A percentile compares a stretch with the other conserved stretches of the same genome.
phyloP scores from a whole-genome alignment of 106 monocot genomes.

The Apostasia ramifera region DNA sequence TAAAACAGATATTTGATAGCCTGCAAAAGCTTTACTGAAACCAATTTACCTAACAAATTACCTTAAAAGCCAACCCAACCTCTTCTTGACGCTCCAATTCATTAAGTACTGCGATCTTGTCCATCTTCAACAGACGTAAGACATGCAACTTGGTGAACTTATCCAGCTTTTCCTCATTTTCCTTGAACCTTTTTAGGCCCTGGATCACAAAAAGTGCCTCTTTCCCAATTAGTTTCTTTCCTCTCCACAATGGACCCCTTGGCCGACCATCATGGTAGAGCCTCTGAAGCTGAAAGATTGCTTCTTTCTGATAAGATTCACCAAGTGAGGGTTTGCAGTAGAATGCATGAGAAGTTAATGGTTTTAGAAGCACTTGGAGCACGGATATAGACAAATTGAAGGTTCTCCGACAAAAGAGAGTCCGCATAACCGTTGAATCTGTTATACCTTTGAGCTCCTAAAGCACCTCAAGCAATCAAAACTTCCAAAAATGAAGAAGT shows the following conservation, averaged over 20 bases:
- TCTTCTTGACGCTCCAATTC: conserved; percentile 91
- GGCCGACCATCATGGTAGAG: conserved; percentile 82
- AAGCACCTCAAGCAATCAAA: no score
- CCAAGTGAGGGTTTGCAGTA: neutral
- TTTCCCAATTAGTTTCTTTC: conserved; percentile 94
- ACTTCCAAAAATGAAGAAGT: no score
- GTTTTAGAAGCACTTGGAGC: neutral
- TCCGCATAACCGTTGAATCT: neutral
- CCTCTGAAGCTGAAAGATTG: conserved; percentile 7
- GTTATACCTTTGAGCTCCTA: no score
- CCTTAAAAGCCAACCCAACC: conserved; percentile 77
- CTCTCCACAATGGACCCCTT: conserved; percentile 89
- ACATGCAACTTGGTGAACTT: conserved; percentile 81
- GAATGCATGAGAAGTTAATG: neutral
- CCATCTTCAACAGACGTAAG: conserved; percentile 75
- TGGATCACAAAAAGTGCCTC: conserved; percentile 77
- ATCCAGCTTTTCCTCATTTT: conserved; percentile 68
- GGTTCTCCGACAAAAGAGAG: neutral
- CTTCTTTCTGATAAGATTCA: neutral
- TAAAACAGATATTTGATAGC: no score
- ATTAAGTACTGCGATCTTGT: conserved; percentile 69
- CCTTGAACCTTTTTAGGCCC: conserved; percentile 86
- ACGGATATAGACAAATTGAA: neutral
- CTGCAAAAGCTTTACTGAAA: neutral
- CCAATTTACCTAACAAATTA: conserved; percentile 3